Evolutionary conservation across 768 basidiomycete species (phyloP).

Genomic region (Serendipita indica): DNA sequence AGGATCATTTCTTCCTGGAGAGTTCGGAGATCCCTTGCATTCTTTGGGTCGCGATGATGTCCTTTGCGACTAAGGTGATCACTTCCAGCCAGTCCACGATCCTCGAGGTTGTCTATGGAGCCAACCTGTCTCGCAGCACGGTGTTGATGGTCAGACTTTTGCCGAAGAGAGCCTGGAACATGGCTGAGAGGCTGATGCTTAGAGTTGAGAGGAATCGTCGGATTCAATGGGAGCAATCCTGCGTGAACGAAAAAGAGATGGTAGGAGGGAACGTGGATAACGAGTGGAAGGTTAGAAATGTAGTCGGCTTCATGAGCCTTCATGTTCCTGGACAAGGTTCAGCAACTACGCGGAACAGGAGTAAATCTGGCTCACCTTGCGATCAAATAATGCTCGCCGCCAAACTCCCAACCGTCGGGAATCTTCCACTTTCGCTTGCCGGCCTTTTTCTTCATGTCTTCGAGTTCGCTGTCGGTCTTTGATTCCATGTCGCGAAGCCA

Average conservation of each 20-base stretch:
- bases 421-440: conserved; percentile 28
- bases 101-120: neutral
- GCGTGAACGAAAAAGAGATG: conserved; percentile 73
- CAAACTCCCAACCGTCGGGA: conserved; percentile 58
- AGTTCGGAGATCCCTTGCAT: conserved; percentile 27
- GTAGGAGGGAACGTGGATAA: conserved; percentile 56
- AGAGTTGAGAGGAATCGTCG: conserved; percentile 34
- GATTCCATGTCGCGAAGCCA: conserved; percentile 36
- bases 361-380: conserved; percentile 35
- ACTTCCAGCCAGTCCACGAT: neutral
- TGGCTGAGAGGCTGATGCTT: conserved; percentile 57
- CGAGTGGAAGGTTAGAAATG: conserved; percentile 55
- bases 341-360: conserved; percentile 11
- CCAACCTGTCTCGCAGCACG: conserved; percentile 14
- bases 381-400: conserved; percentile 60
- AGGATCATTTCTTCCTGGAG: conserved; percentile 60
- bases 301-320: conserved; percentile 51
- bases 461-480: conserved; percentile 28
- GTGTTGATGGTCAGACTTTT: conserved; percentile 8
- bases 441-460: conserved; percentile 28
- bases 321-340: conserved; percentile 31
- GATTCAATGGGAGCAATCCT: conserved; percentile 63
- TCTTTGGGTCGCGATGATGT: conserved; percentile 12
- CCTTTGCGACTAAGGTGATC: neutral
- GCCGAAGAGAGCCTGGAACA: conserved; percentile 27